phyloP scores from a whole-genome alignment of 1,284 basidiomycete species.

The Ceratobasidium sp. region DNA sequence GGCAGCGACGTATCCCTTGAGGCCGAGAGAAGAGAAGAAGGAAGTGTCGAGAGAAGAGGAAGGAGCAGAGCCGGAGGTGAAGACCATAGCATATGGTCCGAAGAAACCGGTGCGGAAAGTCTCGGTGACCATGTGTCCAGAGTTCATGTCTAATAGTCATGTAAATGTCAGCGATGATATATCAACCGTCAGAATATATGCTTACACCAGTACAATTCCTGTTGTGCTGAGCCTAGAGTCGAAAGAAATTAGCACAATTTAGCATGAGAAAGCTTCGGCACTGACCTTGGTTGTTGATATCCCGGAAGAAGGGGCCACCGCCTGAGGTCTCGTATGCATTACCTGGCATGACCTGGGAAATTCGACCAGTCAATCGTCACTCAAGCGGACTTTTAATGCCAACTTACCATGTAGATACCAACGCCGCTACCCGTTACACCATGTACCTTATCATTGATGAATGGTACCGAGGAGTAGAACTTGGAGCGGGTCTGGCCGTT shows the following conservation, averaged over 20 bases:
- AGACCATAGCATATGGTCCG: constrained; percentile 45
- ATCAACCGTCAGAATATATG: neutral
- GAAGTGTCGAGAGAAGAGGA: constrained; percentile 55
- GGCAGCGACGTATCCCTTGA: constrained; percentile 60
- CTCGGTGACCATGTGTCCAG: constrained; percentile 45
- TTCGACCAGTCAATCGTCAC: neutral
- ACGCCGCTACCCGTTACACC: constrained; percentile 38
- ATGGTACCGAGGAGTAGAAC: constrained; percentile 43
- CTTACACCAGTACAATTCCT: constrained; percentile 40
- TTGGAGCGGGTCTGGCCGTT: constrained; percentile 43
- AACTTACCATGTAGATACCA: constrained; percentile 30
- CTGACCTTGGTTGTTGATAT: constrained; percentile 45
- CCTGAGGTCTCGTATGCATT: constrained; percentile 58
- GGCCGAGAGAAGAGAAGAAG: constrained; percentile 59
- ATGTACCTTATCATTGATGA: constrained; percentile 43
- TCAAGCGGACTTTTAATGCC: no score
- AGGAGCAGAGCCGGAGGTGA: constrained; percentile 38
- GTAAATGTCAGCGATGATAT: neutral
- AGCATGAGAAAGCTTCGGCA: neutral
- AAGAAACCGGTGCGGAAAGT: constrained; percentile 40
- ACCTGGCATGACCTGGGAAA: constrained; percentile 54
- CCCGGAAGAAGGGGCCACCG: constrained; percentile 54
- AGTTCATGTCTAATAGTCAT: constrained; percentile 41
- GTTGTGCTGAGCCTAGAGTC: constrained; percentile 2
- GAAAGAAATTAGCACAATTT: neutral